These are phyloP conservation scores for Pyrrhoderma lamaoense DNA, from an alignment of 1,284 basidiomycete genomes.

Conservation along the genomic window DNA sequence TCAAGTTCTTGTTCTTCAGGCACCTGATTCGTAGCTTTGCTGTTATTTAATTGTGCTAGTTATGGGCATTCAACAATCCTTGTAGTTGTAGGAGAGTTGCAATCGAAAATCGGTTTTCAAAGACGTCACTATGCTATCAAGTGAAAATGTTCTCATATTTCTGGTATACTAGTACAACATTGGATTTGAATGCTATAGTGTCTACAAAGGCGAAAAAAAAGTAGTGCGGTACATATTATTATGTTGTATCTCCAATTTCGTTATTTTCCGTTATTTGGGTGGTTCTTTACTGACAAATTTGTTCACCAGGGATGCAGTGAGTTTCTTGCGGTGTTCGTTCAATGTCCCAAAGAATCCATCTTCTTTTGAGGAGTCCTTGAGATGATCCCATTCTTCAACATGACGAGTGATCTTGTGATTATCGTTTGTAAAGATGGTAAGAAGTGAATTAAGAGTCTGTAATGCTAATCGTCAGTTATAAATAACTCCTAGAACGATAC, in stretches of 20 bases:
- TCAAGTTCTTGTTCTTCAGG: background rate
- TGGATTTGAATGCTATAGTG: too few species aligned
- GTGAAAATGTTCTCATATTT: too few species aligned
- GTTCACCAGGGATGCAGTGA: slow-evolving; percentile 34
- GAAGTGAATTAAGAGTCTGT: slow-evolving; percentile 39
- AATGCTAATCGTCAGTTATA: background rate
- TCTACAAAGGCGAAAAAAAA: too few species aligned
- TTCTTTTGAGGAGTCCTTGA: slow-evolving; percentile 32
- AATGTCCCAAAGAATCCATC: slow-evolving; percentile 43
- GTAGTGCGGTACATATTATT: too few species aligned
- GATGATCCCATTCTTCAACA: slow-evolving; percentile 44
- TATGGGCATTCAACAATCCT: background rate
- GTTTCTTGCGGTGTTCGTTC: slow-evolving; percentile 41
- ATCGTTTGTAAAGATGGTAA: slow-evolving; percentile 38
- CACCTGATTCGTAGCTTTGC: too few species aligned
- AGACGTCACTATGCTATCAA: too few species aligned
- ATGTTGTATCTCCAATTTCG: too few species aligned
- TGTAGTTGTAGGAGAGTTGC: too few species aligned
- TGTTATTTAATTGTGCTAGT: background rate
- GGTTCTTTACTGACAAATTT: slow-evolving; percentile 26
- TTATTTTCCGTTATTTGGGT: slow-evolving; percentile 2
- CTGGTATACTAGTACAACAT: too few species aligned
- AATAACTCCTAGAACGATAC: background rate
- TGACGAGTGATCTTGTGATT: slow-evolving; percentile 34
- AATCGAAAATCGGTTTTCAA: too few species aligned